A percentile compares a stretch with the other conserved stretches of the same genome.
phyloP scores from a whole-genome alignment of 73 alveolate genomes.

The Urostyla sp. region DNA sequence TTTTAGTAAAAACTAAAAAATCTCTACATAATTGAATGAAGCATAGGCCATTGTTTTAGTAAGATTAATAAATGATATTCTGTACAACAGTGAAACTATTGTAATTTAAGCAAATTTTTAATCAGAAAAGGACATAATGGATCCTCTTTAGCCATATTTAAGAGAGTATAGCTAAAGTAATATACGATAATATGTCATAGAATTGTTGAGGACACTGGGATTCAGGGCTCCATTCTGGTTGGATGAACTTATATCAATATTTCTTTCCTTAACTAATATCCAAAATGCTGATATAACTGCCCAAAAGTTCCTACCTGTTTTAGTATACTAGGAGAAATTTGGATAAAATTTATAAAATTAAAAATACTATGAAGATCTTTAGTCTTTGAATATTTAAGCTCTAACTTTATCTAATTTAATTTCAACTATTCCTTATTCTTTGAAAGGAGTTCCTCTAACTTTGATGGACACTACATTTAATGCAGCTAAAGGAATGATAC shows the following conservation, averaged over 20 bases:
- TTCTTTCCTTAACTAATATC: slow-evolving; percentile 50
- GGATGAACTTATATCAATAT: slow-evolving; percentile 48
- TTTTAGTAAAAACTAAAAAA: slow-evolving; percentile 14
- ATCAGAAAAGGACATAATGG: slow-evolving; percentile 23
- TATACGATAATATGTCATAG: slow-evolving; percentile 48
- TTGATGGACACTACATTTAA: slow-evolving; percentile 42
- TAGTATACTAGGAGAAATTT: background rate
- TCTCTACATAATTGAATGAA: slow-evolving; percentile 21
- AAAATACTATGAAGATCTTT: background rate
- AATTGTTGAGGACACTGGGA: slow-evolving; percentile 49
- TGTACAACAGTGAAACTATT: background rate
- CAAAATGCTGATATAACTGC: slow-evolving; percentile 63
- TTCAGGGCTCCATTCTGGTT: slow-evolving; percentile 28
- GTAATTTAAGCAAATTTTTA: slow-evolving; percentile 7
- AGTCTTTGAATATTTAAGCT: slow-evolving; percentile 25
- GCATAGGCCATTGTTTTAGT: slow-evolving; percentile 3
- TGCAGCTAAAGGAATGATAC: slow-evolving; percentile 71
- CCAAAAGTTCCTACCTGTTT: slow-evolving; percentile 16
- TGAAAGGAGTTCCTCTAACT: slow-evolving; percentile 71
- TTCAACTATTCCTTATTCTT: slow-evolving; percentile 1
- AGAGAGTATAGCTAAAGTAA: background rate
- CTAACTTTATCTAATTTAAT: slow-evolving; percentile 28
- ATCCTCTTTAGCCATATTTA: slow-evolving; percentile 14
- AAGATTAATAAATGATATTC: slow-evolving; percentile 9
- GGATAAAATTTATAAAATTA: slow-evolving; percentile 1